Percentiles rank a stretch among this genome's conserved stretches.
Conservation (phyloP, 1,139 yeast species). For the Saccharomyces pastorianus region DNA sequence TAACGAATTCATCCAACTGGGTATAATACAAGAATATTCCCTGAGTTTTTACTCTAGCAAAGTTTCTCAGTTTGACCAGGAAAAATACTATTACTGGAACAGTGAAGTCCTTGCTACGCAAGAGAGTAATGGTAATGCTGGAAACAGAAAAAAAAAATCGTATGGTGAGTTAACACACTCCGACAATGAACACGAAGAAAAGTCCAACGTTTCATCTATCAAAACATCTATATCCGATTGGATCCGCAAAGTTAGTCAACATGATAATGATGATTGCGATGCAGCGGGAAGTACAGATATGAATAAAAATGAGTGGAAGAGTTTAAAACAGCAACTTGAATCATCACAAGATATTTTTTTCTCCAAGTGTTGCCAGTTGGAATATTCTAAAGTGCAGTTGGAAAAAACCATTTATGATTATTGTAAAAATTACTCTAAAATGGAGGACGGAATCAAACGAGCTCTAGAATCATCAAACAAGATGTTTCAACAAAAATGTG, state of each 20-base stretch:
- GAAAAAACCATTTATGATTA: constrained; percentile 11
- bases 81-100: constrained; percentile 11
- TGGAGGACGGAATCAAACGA: not conserved
- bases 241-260: constrained; percentile 7
- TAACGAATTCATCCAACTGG: constrained; percentile 12
- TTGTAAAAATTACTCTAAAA: constrained; percentile 5
- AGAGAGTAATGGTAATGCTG: not conserved
- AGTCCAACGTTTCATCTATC: not conserved
- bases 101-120: not conserved
- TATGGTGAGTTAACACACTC: constrained; percentile 2
- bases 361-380: constrained; percentile 11
- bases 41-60: not conserved
- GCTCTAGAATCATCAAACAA: not conserved
- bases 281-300: not conserved
- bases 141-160: not conserved
- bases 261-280: not conserved
- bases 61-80: constrained; percentile 5
- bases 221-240: constrained; percentile 5
- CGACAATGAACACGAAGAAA: not conserved
- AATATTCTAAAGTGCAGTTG: constrained; percentile 15
- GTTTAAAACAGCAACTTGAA: constrained; percentile 2
- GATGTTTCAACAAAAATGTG: not conserved
- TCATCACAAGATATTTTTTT: constrained; percentile 4
- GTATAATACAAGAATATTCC: constrained; percentile 11
- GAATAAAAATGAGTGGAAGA: not conserved